A percentile compares a stretch with the other conserved stretches of the same genome.
phyloP scores from a whole-genome alignment of 768 basidiomycete species.

The Pisolithus microcarpus region DNA sequence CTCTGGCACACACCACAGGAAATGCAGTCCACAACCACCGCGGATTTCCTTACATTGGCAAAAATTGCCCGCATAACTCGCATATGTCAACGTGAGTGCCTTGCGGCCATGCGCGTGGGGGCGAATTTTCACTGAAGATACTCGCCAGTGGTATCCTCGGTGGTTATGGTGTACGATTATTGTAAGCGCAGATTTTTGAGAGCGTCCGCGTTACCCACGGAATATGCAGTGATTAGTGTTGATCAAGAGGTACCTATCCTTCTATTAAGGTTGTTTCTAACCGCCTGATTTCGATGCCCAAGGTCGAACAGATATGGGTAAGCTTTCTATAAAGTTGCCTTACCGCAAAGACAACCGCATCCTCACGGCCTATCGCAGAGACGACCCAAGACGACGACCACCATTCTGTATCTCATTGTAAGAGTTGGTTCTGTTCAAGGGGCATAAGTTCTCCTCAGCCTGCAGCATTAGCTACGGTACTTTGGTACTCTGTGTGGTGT shows the following conservation, averaged over 20 bases:
- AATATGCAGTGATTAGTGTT: neutral
- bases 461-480: neutral
- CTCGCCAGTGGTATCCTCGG: neutral
- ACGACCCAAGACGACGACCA: neutral
- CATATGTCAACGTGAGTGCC: neutral
- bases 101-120: neutral
- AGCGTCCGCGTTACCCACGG: neutral
- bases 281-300: neutral
- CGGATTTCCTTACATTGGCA: neutral
- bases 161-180: neutral
- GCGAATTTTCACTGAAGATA: neutral
- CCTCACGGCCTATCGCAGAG: neutral
- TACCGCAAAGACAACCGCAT: neutral
- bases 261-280: neutral
- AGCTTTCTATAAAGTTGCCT: no score
- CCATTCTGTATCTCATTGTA: neutral
- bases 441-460: neutral
- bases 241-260: neutral
- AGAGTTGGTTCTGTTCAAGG: neutral
- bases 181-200: neutral
- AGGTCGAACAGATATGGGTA: neutral
- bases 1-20: no score
- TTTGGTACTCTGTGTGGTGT: neutral
- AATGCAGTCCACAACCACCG: no score
- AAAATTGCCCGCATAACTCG: neutral